Evolutionary conservation across 768 basidiomycete genomes (phyloP), one percentile per base, ranked within the genome.

Genomic region (Phylloporus arenicola): DNA sequence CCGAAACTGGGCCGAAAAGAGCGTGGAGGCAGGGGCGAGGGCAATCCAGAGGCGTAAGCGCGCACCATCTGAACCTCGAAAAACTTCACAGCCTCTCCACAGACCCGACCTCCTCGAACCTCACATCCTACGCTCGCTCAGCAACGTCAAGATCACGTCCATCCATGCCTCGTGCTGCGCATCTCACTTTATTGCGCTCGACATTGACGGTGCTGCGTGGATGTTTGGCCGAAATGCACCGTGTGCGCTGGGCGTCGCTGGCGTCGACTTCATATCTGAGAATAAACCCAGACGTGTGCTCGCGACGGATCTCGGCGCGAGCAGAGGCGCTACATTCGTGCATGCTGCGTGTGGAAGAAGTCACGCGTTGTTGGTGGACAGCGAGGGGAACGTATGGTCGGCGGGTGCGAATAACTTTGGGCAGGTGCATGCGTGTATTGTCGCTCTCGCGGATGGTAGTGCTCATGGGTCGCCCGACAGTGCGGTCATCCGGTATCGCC

Each of bases 21-120:
- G 47, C 77, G 82, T 47, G 74, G 75, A 48, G 79, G 63, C 64
- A 57, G 73, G 56, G 65, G 69, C 31, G 69, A 65, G 44, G 76
- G 78, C 48, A 72, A 70, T 52, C 67, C 68, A 45, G 64, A 69
- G 25, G 68, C 69, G 70, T 68, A 55, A 57, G 64, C 44, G 24
- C 50, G 12, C 17, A 44, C 27, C 13, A 12, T 47, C 37, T 19
- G 9, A 42, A 38, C 38, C 27, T 38, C 40, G 16, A 55, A 40
- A 51, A 39, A n/a, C 39, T 42, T 54, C 29, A 55, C 48, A 9
- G 16, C 19, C 20, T 35, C 42, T 38, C 43, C 60, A 79, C 76
- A 65, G 81, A 76, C 85, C 91, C 4, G 93, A 97, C 75, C 79
- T 97, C 4, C 77, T 85, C 47, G 82, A 88, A 67, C 92, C 93